Conservation (phyloP, 306 rosid species). For the Arachis hypogaea region DNA sequence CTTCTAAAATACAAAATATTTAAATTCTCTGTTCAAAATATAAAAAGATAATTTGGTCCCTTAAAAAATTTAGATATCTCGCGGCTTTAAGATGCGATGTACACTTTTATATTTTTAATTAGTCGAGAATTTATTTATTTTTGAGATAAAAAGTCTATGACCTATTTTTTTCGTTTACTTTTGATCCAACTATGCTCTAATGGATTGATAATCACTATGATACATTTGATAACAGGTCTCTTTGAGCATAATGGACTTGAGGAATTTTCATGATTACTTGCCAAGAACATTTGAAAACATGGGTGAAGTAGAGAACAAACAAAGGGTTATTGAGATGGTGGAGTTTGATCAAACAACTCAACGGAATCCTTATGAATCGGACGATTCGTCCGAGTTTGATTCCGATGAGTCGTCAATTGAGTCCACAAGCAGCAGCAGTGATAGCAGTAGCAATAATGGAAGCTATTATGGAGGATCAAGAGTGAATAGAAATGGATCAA, state of each 20-base stretch:
- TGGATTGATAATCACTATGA: not conserved
- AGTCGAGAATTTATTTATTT: too few relatives aligned
- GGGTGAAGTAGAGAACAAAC: conserved; percentile 34
- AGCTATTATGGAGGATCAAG: not conserved
- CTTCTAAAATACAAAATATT: too few relatives aligned
- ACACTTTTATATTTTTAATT: too few relatives aligned
- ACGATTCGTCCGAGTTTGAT: conserved; percentile 43
- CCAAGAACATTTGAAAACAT: conserved; percentile 30
- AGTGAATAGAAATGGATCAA: too few relatives aligned
- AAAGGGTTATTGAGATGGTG: conserved; percentile 27
- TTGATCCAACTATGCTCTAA: not conserved
- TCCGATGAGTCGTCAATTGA: conserved; percentile 44
- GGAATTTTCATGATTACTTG: conserved; percentile 36
- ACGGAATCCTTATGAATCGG: conserved; percentile 38
- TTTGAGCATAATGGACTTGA: conserved; percentile 48
- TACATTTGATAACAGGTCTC: conserved; percentile 46
- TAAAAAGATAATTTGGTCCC: too few relatives aligned
- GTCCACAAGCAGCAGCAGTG: conserved; percentile 36
- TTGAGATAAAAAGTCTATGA: too few relatives aligned
- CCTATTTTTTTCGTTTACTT: too few relatives aligned
- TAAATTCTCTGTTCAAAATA: too few relatives aligned
- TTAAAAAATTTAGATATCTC: too few relatives aligned
- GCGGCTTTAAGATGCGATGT: too few relatives aligned
- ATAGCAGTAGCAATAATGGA: conserved; percentile 9
- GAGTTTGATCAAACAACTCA: conserved; percentile 21